These are phyloP conservation scores for Takakia lepidozioides DNA, from an alignment of 225 moss, liverwort and hornwort species.

Conservation along the genomic window DNA sequence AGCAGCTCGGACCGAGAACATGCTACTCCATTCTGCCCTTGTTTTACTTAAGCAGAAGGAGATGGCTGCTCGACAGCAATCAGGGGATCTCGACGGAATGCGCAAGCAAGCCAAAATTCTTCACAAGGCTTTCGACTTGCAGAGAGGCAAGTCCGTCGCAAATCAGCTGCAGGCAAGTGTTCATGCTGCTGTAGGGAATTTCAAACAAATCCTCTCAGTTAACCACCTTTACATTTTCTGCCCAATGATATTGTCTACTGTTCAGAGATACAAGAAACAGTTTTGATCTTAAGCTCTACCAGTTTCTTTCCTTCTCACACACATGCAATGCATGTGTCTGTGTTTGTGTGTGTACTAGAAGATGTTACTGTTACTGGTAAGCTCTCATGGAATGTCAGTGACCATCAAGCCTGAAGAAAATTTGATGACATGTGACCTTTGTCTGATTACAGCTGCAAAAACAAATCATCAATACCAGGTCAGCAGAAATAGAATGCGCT, in stretches of 20 bases:
- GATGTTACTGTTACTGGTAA: no score
- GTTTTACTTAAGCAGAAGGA: conserved; percentile 33
- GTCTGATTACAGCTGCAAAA: conserved; percentile 29
- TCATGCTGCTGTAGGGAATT: neutral
- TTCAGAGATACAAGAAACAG: no score
- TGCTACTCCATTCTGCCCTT: conserved; percentile 39
- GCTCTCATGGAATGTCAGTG: neutral
- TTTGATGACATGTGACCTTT: neutral
- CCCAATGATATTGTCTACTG: no score
- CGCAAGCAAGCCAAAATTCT: conserved; percentile 20
- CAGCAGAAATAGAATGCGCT: conserved; percentile 25
- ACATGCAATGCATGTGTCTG: no score
- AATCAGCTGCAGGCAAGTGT: conserved; percentile 21
- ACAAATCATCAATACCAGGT: conserved; percentile 36
- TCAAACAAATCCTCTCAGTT: neutral
- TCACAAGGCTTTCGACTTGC: conserved; percentile 20
- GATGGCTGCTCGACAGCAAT: conserved; percentile 26
- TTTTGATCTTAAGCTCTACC: no score
- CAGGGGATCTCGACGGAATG: conserved; percentile 23
- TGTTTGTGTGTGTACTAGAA: neutral
- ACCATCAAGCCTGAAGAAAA: neutral
- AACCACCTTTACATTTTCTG: neutral
- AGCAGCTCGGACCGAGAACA: conserved; percentile 36
- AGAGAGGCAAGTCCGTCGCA: conserved; percentile 22
- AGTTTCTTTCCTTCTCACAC: no score